Evolutionary conservation across 192 early-diverging fungal genomes (phyloP).

Genomic region (Phlyctochytrium arcticum): DNA sequence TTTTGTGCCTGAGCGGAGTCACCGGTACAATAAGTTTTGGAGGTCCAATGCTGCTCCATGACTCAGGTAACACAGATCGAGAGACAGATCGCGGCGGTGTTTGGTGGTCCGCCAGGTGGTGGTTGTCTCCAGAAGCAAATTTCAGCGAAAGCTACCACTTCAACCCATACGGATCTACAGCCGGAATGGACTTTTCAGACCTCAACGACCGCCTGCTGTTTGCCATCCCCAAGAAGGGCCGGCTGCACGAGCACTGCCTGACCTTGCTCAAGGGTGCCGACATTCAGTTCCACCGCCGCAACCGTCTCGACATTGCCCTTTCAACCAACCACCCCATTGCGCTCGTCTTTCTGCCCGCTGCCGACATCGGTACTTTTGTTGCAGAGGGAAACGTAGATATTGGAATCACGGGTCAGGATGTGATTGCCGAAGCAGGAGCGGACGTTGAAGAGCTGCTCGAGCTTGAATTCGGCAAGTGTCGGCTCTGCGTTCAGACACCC

Average conservation of each 20-base stretch:
- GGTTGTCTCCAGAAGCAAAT: too few relatives aligned
- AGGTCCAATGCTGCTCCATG: too few relatives aligned
- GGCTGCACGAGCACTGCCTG: constrained; percentile 86
- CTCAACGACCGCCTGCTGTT: constrained; percentile 66
- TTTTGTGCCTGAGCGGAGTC: too few relatives aligned
- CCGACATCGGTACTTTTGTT: constrained; percentile 95
- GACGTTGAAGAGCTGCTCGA: constrained; percentile 59
- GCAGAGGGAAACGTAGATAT: constrained; percentile 93
- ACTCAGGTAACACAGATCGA: too few relatives aligned
- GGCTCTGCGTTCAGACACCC: constrained; percentile 89
- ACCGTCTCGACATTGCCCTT: constrained; percentile 95
- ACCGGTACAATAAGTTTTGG: too few relatives aligned
- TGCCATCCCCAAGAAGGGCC: constrained; percentile 98
- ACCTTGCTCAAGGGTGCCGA: constrained; percentile 83
- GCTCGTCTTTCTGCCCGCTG: constrained; percentile 90
- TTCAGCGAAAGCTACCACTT: too few relatives aligned
- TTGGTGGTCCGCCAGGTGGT: too few relatives aligned
- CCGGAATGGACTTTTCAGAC: constrained; percentile 33
- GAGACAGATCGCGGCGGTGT: too few relatives aligned
- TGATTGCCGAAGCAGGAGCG: constrained; percentile 78
- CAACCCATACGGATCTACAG: neutral
- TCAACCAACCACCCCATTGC: constrained; percentile 91
- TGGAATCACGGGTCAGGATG: constrained; percentile 96
- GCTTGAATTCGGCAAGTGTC: constrained; percentile 89
- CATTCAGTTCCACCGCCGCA: constrained; percentile 90